Conservation (phyloP, 2,329 filamentous ascomycete genomes). For the Zymoseptoria tritici region DNA sequence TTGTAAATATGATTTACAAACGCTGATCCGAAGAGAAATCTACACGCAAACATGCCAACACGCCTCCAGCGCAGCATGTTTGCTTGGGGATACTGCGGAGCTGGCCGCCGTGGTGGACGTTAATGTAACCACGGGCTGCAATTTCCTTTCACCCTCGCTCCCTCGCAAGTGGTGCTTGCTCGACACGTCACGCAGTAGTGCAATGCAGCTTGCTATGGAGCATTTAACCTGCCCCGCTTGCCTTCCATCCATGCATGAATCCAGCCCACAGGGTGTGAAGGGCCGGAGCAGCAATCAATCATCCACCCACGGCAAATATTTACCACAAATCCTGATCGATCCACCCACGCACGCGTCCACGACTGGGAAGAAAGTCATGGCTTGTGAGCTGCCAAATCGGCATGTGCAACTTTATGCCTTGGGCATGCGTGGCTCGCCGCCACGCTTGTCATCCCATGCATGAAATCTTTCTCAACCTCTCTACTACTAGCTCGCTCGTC, state of each 20-base stretch:
- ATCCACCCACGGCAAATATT: slow-evolving; percentile 6
- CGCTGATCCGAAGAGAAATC: not conserved
- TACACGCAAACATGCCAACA: slow-evolving; percentile 4
- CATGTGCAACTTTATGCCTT: slow-evolving; percentile 7
- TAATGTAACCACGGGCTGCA: not conserved
- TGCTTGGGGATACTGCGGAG: slow-evolving; percentile 9
- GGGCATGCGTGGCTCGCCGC: slow-evolving; percentile 10
- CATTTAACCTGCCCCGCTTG: slow-evolving; percentile 8
- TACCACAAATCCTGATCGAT: not conserved
- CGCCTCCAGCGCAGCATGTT: slow-evolving; percentile 5
- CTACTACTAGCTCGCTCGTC: slow-evolving; percentile 5
- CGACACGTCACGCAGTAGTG: slow-evolving; percentile 15
- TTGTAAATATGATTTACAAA: slow-evolving; percentile 3
- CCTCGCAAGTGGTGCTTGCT: slow-evolving; percentile 4
- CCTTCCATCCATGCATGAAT: not conserved
- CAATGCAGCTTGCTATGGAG: slow-evolving; percentile 14
- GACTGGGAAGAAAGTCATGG: not conserved
- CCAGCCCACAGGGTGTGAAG: not conserved
- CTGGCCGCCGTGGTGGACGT: slow-evolving; percentile 13
- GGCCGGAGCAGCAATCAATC: not conserved
- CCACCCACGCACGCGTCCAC: not conserved
- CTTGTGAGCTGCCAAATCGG: not conserved
- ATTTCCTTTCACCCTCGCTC: slow-evolving; percentile 2
- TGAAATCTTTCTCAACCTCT: not conserved
- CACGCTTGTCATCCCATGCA: slow-evolving; percentile 4